A percentile compares a stretch with the other conserved stretches of the same genome.
Evolutionary conservation across 495 filamentous ascomycete genomes (phyloP).

Genomic region (Aspergillus egyptiacus): DNA sequence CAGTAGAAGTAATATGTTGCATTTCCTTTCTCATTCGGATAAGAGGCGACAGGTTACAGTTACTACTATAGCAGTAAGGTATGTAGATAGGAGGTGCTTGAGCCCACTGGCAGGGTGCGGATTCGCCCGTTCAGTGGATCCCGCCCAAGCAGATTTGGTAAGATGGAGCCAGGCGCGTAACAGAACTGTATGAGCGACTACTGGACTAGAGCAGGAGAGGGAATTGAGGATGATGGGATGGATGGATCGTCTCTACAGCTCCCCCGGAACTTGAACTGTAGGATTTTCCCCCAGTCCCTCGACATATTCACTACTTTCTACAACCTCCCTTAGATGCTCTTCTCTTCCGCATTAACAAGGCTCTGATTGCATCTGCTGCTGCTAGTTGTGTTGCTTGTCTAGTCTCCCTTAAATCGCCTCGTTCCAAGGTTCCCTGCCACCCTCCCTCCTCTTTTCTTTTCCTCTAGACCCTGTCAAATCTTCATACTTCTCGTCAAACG

Average conservation of each 20-base stretch:
- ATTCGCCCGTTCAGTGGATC: constrained; percentile 7
- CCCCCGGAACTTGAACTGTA: neutral
- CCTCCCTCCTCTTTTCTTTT: neutral
- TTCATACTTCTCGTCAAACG: constrained; percentile 19
- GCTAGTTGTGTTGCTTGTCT: constrained; percentile 4
- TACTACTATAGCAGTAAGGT: too few relatives aligned
- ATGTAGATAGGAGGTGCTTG: neutral
- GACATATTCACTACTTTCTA: constrained; percentile 24
- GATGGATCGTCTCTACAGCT: neutral
- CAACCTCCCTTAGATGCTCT: constrained; percentile 21
- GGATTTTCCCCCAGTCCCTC: constrained; percentile 13
- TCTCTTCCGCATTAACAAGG: constrained; percentile 22
- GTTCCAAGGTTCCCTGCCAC: neutral
- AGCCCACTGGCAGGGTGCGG: neutral
- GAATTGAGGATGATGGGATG: constrained; percentile 13
- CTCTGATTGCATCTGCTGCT: constrained; percentile 8
- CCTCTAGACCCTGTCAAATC: constrained; percentile 13
- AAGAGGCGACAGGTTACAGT: too few relatives aligned
- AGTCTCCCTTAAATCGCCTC: constrained; percentile 13
- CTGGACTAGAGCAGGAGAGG: too few relatives aligned
- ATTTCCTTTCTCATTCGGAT: too few relatives aligned
- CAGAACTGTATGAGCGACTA: neutral
- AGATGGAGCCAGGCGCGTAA: constrained; percentile 9
- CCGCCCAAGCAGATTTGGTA: constrained; percentile 4
- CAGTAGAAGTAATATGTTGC: too few relatives aligned